phyloP scores from a whole-genome alignment of 2,329 filamentous ascomycete genomes.

The Sclerotinia minor region DNA sequence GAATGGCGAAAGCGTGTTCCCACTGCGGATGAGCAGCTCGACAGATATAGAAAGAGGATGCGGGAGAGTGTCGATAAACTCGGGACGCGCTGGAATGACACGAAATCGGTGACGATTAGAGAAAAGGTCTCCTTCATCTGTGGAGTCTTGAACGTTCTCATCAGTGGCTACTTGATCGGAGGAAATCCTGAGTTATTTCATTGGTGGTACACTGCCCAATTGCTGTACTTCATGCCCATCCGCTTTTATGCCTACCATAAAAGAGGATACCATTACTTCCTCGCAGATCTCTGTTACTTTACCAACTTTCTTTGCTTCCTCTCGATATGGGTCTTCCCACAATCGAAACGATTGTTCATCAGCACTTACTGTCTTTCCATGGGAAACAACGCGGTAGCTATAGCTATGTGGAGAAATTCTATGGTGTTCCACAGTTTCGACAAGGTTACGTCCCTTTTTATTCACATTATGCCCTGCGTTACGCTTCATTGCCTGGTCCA shows the following conservation, averaged over 20 bases:
- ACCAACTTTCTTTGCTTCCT: slow-evolving; percentile 84
- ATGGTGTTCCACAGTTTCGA: slow-evolving; percentile 98
- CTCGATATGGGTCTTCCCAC: slow-evolving; percentile 86
- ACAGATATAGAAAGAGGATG: slow-evolving; percentile 87
- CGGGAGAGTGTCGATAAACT: slow-evolving; percentile 84
- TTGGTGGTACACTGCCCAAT: slow-evolving; percentile 84
- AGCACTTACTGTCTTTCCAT: slow-evolving; percentile 89
- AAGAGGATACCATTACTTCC: slow-evolving; percentile 93
- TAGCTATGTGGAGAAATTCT: slow-evolving; percentile 99
- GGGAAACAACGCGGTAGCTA: slow-evolving; percentile 95
- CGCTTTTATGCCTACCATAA: slow-evolving; percentile 88
- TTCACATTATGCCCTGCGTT: slow-evolving; percentile 98
- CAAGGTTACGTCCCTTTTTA: slow-evolving; percentile 96
- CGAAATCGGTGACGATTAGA: slow-evolving; percentile 79
- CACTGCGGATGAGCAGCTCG: slow-evolving; percentile 86
- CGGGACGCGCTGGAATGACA: slow-evolving; percentile 82
- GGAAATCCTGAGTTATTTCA: slow-evolving; percentile 84
- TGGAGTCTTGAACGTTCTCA: slow-evolving; percentile 94
- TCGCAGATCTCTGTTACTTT: slow-evolving; percentile 97
- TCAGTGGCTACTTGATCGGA: slow-evolving; percentile 91
- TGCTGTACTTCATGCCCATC: slow-evolving; percentile 96
- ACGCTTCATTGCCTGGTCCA: slow-evolving; percentile 92
- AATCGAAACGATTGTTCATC: slow-evolving; percentile 88
- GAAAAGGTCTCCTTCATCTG: slow-evolving; percentile 97
- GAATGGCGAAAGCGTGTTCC: slow-evolving; percentile 88